Evolutionary conservation across 2,329 filamentous ascomycete genomes (phyloP).

Genomic region (Aureobasidium sp.): DNA sequence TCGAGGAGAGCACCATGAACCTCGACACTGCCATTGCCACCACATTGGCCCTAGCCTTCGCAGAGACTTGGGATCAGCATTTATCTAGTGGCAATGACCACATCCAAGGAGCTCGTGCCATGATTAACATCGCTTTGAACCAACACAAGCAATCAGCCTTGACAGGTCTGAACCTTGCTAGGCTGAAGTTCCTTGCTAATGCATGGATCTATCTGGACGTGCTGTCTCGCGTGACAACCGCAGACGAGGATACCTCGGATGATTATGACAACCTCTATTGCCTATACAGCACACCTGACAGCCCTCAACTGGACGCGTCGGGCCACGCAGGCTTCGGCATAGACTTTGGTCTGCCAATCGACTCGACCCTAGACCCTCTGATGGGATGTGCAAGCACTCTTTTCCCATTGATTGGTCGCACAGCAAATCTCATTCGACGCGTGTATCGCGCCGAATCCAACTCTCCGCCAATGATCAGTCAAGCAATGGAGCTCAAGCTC

Average conservation of each 20-base stretch:
- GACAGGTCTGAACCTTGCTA: conserved; percentile 42
- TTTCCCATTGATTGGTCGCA: conserved; percentile 61
- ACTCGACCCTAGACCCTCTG: conserved; percentile 59
- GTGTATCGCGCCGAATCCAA: conserved; percentile 52
- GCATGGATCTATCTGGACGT: conserved; percentile 70
- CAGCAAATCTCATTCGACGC: conserved; percentile 58
- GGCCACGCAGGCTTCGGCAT: conserved; percentile 29
- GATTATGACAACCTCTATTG: conserved; percentile 44
- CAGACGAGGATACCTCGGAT: conserved; percentile 50
- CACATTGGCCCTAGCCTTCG: conserved; percentile 61
- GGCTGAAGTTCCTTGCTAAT: conserved; percentile 62
- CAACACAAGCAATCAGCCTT: conserved; percentile 38
- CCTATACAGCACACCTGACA: conserved; percentile 22
- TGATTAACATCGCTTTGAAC: conserved; percentile 54
- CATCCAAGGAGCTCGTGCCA: conserved; percentile 58
- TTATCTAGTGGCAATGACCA: conserved; percentile 63
- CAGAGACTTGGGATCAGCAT: conserved; percentile 65
- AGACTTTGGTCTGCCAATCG: conserved; percentile 32
- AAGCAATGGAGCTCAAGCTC: conserved; percentile 55
- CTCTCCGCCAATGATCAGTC: conserved; percentile 53
- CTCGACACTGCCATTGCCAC: conserved; percentile 61
- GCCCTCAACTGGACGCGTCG: background rate
- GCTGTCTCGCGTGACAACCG: conserved; percentile 59
- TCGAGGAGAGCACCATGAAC: conserved; percentile 52
- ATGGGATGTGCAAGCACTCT: conserved; percentile 63